Evolutionary conservation across 2,329 filamentous ascomycete species (phyloP).

Genomic region (Cladosporium colombiae): DNA sequence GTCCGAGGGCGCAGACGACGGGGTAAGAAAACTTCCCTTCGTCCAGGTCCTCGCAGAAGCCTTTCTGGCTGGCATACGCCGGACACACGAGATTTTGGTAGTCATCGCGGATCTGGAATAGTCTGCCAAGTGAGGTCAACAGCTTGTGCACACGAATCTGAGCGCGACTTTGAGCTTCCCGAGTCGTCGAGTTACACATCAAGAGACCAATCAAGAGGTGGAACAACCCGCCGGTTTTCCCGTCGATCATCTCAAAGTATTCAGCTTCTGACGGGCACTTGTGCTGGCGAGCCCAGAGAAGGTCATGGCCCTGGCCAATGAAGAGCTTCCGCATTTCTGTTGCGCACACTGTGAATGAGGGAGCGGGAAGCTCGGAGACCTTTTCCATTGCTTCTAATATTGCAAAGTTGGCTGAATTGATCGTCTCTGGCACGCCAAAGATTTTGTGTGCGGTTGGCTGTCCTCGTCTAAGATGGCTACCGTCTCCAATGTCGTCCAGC

Average conservation of each 20-base stretch:
- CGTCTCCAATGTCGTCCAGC: slow-evolving; percentile 5
- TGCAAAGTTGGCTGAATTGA: slow-evolving; percentile 2
- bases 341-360: background rate
- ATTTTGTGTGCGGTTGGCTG: background rate
- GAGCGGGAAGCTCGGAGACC: background rate
- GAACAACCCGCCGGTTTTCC: background rate
- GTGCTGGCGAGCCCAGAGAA: slow-evolving; percentile 1
- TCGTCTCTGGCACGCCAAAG: background rate
- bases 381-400: background rate
- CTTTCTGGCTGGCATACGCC: background rate
- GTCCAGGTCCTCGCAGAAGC: slow-evolving; percentile 5
- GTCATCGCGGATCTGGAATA: slow-evolving; percentile 3
- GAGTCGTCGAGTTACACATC: background rate
- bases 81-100: background rate
- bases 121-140: background rate
- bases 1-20: background rate
- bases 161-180: background rate
- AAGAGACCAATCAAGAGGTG: background rate
- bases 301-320: slow-evolving; percentile 1
- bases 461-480: background rate
- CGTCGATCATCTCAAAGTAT: slow-evolving; percentile 2
- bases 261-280: background rate
- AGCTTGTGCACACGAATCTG: background rate
- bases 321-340: background rate
- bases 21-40: slow-evolving; percentile 5